Evolutionary conservation across 2,329 filamentous ascomycete genomes (phyloP).

Genomic region (Aspergillus vadensis): DNA sequence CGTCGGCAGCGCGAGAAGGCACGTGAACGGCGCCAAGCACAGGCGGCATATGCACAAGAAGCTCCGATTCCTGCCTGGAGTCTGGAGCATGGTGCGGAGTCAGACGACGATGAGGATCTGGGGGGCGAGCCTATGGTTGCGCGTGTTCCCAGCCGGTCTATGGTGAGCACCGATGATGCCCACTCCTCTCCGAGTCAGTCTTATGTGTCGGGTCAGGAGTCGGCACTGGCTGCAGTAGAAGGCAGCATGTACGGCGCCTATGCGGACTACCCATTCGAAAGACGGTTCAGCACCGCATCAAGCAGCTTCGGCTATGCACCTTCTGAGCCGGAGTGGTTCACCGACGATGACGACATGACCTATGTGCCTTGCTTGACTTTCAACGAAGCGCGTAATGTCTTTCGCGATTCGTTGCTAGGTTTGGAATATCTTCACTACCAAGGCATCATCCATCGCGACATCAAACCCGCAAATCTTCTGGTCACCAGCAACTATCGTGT

Average conservation of each 20-base stretch:
- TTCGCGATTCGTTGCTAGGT: constrained; percentile 89
- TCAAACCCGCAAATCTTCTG: constrained; percentile 87
- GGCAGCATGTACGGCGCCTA: constrained; percentile 78
- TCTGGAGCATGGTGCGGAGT: constrained; percentile 72
- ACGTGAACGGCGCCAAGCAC: constrained; percentile 62
- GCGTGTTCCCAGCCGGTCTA: constrained; percentile 37
- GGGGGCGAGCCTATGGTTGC: constrained; percentile 33
- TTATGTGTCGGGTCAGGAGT: constrained; percentile 47
- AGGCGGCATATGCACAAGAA: constrained; percentile 55
- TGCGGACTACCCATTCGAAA: constrained; percentile 61
- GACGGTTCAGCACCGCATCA: constrained; percentile 78
- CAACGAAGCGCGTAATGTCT: constrained; percentile 76
- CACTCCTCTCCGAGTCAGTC: constrained; percentile 57
- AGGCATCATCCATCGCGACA: constrained; percentile 80
- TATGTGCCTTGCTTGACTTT: constrained; percentile 94
- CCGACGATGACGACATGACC: constrained; percentile 76
- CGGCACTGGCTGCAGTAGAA: constrained; percentile 61
- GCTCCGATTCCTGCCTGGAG: constrained; percentile 73
- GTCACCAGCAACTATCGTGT: constrained; percentile 82
- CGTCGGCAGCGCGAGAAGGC: constrained; percentile 54
- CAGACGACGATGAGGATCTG: constrained; percentile 48
- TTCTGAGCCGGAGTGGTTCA: constrained; percentile 47
- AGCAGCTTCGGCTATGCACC: constrained; percentile 55
- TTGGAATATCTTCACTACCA: constrained; percentile 91
- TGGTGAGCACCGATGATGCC: constrained; percentile 51